Evolutionary conservation across 805 yeast species (phyloP), one percentile per base, ranked within the genome.

Genomic region (Starmerella sirachaensis): DNA sequence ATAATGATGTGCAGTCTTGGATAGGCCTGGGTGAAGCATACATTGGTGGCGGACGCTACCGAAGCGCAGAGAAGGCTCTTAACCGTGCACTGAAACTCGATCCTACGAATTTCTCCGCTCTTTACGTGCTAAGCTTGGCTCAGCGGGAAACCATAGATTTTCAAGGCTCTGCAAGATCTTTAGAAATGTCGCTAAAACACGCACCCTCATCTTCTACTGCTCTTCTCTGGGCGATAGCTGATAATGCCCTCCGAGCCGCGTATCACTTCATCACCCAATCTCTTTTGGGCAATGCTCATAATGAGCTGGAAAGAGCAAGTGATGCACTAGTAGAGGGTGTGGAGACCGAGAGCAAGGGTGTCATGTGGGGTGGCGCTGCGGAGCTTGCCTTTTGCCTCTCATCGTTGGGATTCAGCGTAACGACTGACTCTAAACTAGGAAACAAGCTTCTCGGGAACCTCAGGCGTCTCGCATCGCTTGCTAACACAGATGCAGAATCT

Each of bases 11-110:
- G 1, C 78, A 81, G 46, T 78, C 94, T 2, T 88, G 97, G 96
- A 65, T 80, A 20, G 95, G 95, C 1, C 63, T 91, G n/a, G 98
- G 98, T n/a, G 97, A 91, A 56, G 88, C 95, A 0, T 91, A 91
- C 56, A 64, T 70, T 38, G 71, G 75, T 18, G 74, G 91, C 56
- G 98, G 98, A 2, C 68, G 94, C 43, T 63, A 78, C 30, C 86
- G 82, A 39, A 93, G 97, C 2, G 83, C 94, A 0, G 65, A 71
- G 8, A 85, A 81, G 56, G 96, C 91, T 1, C 80, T 85, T 50
- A 65, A 63, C 21, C 75, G 74, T 41, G 83, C 86, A 0, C 51
- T 73, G 31, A 65, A 65, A 26, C 48, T 78, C 5, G 69, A 72
- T 22, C 66, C 71, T 0, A 58, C 60, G 1, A 69, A 72, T 35